Conservation (phyloP, 1,284 basidiomycete species). For the Bondarzewia mesenterica region DNA sequence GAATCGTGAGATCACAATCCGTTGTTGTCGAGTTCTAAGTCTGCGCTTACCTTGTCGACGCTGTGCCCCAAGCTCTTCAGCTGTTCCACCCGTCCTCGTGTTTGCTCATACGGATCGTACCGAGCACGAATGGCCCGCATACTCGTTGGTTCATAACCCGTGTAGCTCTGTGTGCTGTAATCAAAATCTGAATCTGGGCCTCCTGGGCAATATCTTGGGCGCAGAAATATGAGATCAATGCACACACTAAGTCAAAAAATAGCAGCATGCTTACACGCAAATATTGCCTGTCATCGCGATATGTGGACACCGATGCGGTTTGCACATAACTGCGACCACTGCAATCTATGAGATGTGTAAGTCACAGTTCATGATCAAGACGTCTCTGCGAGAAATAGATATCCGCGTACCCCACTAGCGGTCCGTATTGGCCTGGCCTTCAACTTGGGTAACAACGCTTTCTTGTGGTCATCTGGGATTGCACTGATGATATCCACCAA, state of each 20-base stretch:
- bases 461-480: constrained; percentile 96
- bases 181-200: constrained; percentile 99
- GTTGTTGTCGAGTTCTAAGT: not conserved
- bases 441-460: constrained; percentile 83
- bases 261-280: constrained; percentile 68
- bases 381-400: too few relatives aligned
- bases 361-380: constrained; percentile 5
- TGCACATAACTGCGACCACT: constrained; percentile 99
- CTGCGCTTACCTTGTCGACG: constrained; percentile 81
- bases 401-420: constrained; percentile 81
- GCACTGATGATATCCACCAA: constrained; percentile 98
- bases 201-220: constrained; percentile 89
- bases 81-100: constrained; percentile 91
- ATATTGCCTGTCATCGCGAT: constrained; percentile 99
- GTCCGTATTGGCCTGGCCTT: constrained; percentile 94
- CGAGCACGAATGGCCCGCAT: constrained; percentile 98
- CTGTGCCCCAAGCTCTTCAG: constrained; percentile 91
- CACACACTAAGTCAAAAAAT: constrained; percentile 1
- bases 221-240: not conserved
- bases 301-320: constrained; percentile 98
- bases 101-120: constrained; percentile 99
- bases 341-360: constrained; percentile 58
- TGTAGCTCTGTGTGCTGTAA: constrained; percentile 98
- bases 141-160: constrained; percentile 95
- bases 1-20: not conserved